Evolutionary conservation across 768 basidiomycete species (phyloP).

Genomic region (Suillus subalutaceus): DNA sequence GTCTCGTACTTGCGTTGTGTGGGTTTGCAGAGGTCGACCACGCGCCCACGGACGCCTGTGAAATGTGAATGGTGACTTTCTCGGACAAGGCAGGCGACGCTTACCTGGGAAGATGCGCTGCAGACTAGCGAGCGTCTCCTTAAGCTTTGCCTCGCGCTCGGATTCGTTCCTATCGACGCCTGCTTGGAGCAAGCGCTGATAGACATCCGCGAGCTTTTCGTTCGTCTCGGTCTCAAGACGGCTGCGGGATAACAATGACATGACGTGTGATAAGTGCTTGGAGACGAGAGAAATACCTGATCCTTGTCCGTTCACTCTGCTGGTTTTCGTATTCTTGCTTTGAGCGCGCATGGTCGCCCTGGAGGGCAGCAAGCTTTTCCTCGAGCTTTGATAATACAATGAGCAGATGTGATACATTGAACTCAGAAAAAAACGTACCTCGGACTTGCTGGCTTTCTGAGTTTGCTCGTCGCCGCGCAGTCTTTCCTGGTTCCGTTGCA

Average conservation of each 20-base stretch:
- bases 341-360: conserved; percentile 62
- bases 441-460: conserved; percentile 55
- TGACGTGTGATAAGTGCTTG: background rate
- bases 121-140: conserved; percentile 81
- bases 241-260: conserved; percentile 41
- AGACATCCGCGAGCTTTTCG: conserved; percentile 84
- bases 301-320: conserved; percentile 78
- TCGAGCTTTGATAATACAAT: conserved; percentile 47
- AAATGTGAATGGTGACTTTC: conserved; percentile 4
- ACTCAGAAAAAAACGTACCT: conserved; percentile 44
- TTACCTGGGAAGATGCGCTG: conserved; percentile 89
- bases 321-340: conserved; percentile 84
- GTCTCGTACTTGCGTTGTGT: conserved; percentile 90
- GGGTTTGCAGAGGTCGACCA: conserved; percentile 94
- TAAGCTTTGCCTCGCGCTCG: conserved; percentile 80
- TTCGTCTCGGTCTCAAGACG: conserved; percentile 91
- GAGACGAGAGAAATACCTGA: conserved; percentile 55
- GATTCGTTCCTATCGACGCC: conserved; percentile 87
- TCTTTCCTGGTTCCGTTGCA: conserved; percentile 58
- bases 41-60: conserved; percentile 86
- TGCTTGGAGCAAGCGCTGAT: conserved; percentile 85
- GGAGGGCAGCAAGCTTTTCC: conserved; percentile 54
- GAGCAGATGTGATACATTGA: conserved; percentile 3
- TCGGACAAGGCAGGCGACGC: conserved; percentile 4
- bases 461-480: conserved; percentile 54